Evolutionary conservation across 192 early-diverging fungal genomes (phyloP).

Genomic region (Podila epicladia): DNA sequence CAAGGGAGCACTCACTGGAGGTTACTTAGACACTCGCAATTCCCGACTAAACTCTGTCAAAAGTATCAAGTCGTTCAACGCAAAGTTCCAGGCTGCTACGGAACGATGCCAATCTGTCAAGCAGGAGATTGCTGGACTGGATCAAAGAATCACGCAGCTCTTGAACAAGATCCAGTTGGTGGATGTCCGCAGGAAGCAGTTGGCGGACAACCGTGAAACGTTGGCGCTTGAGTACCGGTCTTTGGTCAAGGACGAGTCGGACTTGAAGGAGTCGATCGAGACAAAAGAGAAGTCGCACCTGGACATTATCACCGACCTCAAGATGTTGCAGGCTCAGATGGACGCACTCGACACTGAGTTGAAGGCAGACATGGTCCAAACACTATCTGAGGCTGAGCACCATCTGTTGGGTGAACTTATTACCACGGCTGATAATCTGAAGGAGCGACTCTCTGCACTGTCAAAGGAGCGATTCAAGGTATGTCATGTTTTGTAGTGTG

Average conservation of each 20-base stretch:
- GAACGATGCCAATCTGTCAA: conserved; percentile 56
- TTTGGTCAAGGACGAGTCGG: conserved; percentile 71
- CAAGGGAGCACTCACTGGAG: conserved; percentile 93
- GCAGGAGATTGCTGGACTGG: conserved; percentile 61
- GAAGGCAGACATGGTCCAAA: conserved; percentile 60
- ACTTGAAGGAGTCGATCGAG: conserved; percentile 57
- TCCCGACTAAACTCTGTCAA: conserved; percentile 82
- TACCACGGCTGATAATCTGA: conserved; percentile 62
- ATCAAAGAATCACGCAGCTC: conserved; percentile 69
- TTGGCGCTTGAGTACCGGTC: conserved; percentile 64
- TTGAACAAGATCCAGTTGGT: conserved; percentile 67
- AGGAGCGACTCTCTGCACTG: conserved; percentile 63
- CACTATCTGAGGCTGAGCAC: conserved; percentile 66
- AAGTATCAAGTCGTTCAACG: conserved; percentile 60
- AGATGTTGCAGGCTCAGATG: conserved; percentile 66
- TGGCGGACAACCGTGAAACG: conserved; percentile 65
- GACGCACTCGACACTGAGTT: conserved; percentile 70
- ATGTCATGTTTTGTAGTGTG: background rate
- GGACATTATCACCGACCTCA: conserved; percentile 56
- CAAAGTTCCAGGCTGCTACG: conserved; percentile 55
- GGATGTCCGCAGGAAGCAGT: conserved; percentile 61
- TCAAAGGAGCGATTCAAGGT: conserved; percentile 66
- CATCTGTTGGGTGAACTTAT: conserved; percentile 57
- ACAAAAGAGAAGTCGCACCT: conserved; percentile 64
- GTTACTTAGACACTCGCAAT: conserved; percentile 77